Conservation (phyloP, 2,329 filamentous ascomycete species). For the Penicillium oxalicum region DNA sequence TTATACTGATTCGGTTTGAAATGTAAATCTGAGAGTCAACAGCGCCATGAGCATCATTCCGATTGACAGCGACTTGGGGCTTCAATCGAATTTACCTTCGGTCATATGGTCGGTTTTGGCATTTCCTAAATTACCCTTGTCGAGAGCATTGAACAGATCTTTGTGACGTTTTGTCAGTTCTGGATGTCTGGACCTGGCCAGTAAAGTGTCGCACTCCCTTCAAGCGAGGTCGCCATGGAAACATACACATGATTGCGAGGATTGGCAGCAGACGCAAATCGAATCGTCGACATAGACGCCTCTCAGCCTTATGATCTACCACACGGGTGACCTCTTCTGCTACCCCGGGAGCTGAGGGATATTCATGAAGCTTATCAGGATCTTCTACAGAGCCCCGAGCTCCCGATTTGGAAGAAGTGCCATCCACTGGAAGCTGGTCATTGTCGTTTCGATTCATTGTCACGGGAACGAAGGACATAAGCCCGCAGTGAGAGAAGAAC, state of each 20-base stretch:
- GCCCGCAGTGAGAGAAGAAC: neutral
- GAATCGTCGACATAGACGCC: slow-evolving; percentile 50
- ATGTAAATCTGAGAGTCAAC: slow-evolving; percentile 39
- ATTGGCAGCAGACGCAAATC: slow-evolving; percentile 48
- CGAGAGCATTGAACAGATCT: slow-evolving; percentile 51
- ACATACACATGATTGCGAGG: slow-evolving; percentile 52
- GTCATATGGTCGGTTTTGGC: slow-evolving; percentile 51
- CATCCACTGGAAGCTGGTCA: slow-evolving; percentile 10
- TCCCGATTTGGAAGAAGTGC: slow-evolving; percentile 13
- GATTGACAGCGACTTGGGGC: no score
- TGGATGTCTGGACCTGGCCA: no score
- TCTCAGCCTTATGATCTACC: slow-evolving; percentile 43
- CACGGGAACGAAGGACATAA: neutral
- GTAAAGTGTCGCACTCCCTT: no score
- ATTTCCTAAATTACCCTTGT: slow-evolving; percentile 50
- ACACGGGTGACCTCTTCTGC: slow-evolving; percentile 28
- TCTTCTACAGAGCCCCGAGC: slow-evolving; percentile 12
- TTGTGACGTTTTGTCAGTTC: slow-evolving; percentile 7
- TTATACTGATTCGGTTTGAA: slow-evolving; percentile 63
- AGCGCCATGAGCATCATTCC: no score
- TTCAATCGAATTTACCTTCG: slow-evolving; percentile 21
- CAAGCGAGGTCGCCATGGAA: neutral
- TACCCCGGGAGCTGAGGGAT: slow-evolving; percentile 15
- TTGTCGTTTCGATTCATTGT: slow-evolving; percentile 4
- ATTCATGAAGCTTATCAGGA: slow-evolving; percentile 15